Evolutionary conservation across 345 rosid genomes (phyloP).

Genomic region (Pugionium dolabratum): DNA sequence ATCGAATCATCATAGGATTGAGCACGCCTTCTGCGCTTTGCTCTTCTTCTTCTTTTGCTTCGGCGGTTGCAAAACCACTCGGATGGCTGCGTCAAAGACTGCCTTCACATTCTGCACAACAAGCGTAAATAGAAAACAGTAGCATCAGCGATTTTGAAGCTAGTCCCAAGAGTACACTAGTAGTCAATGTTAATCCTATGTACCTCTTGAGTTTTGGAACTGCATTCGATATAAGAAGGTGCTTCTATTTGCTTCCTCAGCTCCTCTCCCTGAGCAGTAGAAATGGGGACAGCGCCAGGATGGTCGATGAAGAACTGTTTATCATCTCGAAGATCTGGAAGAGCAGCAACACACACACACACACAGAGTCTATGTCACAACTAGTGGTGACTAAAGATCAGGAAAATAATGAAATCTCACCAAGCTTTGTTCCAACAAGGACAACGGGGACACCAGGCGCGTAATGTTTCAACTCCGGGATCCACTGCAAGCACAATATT

Average conservation of each 20-base stretch:
- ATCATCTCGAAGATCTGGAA: conserved; percentile 88
- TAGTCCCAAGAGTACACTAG: not conserved
- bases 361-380: not conserved
- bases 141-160: not conserved
- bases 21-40: conserved; percentile 88
- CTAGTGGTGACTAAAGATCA: not conserved
- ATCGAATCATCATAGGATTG: conserved; percentile 60
- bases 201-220: conserved; percentile 96
- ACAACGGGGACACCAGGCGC: conserved; percentile 91
- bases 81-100: conserved; percentile 90
- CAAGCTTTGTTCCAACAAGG: conserved; percentile 96
- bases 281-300: conserved; percentile 90
- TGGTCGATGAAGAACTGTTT: conserved; percentile 84
- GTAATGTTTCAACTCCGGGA: conserved; percentile 93
- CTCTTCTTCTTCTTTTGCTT: conserved; percentile 87
- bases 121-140: not conserved
- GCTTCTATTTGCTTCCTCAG: conserved; percentile 77
- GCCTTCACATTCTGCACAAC: conserved; percentile 80
- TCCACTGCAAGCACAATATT: conserved; percentile 65
- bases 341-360: conserved; percentile 30
- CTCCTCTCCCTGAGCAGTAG: conserved; percentile 90
- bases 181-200: not conserved
- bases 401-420: conserved; percentile 42
- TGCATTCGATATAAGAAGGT: conserved; percentile 88
- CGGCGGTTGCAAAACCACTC: conserved; percentile 94